phyloP scores from a whole-genome alignment of 768 basidiomycete species.

The Russula griseocarnosa region DNA sequence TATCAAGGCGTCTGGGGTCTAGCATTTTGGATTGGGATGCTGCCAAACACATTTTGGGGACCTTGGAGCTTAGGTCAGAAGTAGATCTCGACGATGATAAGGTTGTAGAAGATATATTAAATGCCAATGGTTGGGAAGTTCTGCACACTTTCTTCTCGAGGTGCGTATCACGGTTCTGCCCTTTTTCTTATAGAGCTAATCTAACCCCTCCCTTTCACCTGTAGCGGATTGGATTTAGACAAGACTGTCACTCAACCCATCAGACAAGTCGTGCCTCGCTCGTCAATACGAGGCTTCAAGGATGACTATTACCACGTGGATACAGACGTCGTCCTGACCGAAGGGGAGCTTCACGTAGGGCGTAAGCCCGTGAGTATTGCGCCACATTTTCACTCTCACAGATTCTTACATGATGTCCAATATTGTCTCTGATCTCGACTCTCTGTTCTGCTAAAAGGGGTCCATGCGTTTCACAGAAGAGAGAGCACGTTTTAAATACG shows the following conservation, averaged over 20 bases:
- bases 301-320: conserved; percentile 39
- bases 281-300: conserved; percentile 39
- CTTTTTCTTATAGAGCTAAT: background rate
- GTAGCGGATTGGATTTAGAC: conserved; percentile 38
- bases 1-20: background rate
- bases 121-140: conserved; percentile 41
- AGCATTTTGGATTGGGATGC: conserved; percentile 9
- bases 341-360: conserved; percentile 39
- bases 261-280: conserved; percentile 37
- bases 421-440: background rate
- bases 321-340: conserved; percentile 41
- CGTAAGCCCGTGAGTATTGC: conserved; percentile 39
- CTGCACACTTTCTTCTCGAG: conserved; percentile 40
- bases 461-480: conserved; percentile 22
- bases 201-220: background rate
- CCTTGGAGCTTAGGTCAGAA: background rate
- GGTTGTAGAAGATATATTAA: conserved; percentile 35
- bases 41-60: background rate
- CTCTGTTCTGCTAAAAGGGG: conserved; percentile 11
- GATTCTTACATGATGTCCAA: background rate
- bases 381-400: background rate
- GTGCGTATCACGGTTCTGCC: conserved; percentile 34
- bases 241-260: conserved; percentile 38
- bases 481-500: conserved; percentile 2
- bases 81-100: conserved; percentile 31